Evolutionary conservation across 495 filamentous ascomycete genomes (phyloP).

Genomic region (Aspergillus bridgeri): DNA sequence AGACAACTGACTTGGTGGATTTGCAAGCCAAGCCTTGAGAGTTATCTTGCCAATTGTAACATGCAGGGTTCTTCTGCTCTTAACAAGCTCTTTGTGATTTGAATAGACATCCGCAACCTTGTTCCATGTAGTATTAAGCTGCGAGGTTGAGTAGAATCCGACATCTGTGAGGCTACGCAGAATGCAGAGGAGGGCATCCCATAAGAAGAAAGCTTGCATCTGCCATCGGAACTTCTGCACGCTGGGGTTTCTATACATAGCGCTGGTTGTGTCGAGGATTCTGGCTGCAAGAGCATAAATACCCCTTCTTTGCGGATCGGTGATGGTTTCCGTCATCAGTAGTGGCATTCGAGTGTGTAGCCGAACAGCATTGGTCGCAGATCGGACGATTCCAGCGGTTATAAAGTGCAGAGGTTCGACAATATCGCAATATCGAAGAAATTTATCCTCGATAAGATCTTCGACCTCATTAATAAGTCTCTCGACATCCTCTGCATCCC

Average conservation of each 20-base stretch:
- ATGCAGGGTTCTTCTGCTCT: slow-evolving; percentile 2
- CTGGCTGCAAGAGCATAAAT: slow-evolving; percentile 20
- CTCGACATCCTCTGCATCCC: slow-evolving; percentile 40
- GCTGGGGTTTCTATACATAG: slow-evolving; percentile 4
- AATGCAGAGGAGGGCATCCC: slow-evolving; percentile 18
- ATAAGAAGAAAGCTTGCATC: slow-evolving; percentile 13
- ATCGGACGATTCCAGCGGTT: slow-evolving; percentile 52
- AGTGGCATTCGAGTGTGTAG: slow-evolving; percentile 12
- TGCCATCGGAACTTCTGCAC: slow-evolving; percentile 13
- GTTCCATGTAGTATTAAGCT: slow-evolving; percentile 4
- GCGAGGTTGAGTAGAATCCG: slow-evolving; percentile 11
- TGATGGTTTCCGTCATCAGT: slow-evolving; percentile 10
- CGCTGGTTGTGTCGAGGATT: slow-evolving; percentile 16
- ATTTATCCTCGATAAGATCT: slow-evolving; percentile 36
- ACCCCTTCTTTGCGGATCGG: slow-evolving; percentile 8
- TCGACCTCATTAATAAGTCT: slow-evolving; percentile 27
- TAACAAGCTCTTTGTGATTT: slow-evolving; percentile 7
- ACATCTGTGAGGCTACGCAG: slow-evolving; percentile 8
- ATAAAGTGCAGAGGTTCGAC: slow-evolving; percentile 61
- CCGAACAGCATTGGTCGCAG: slow-evolving; percentile 18
- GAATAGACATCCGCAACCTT: slow-evolving; percentile 6
- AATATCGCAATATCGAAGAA: slow-evolving; percentile 51
- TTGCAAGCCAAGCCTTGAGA: slow-evolving; percentile 11
- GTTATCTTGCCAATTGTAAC: slow-evolving; percentile 4
- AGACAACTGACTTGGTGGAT: slow-evolving; percentile 2